Percentiles rank a stretch among this genome's conserved stretches.
Conservation (phyloP, 805 yeast species). For the Blastobotrys chiropterorum region DNA sequence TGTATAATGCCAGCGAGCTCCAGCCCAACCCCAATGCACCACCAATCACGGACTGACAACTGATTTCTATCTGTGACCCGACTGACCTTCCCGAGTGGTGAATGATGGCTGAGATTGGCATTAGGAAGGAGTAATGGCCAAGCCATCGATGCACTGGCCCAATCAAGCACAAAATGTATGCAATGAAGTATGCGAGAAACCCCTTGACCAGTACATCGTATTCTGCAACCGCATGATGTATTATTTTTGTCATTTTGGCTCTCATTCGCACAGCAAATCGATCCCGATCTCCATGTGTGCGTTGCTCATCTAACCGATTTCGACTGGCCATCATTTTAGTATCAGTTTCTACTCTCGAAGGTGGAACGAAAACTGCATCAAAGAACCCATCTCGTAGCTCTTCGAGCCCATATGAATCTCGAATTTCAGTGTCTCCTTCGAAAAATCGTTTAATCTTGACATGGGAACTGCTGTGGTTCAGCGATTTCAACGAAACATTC, state of each 20-base stretch:
- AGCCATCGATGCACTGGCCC: constrained; percentile 38
- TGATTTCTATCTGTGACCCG: constrained; percentile 44
- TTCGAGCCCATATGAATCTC: constrained; percentile 35
- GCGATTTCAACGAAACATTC: constrained; percentile 6
- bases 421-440: constrained; percentile 26
- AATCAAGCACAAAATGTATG: constrained; percentile 37
- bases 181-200: constrained; percentile 36
- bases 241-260: neutral
- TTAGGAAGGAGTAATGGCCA: constrained; percentile 36
- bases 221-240: neutral
- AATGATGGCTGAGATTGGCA: constrained; percentile 38
- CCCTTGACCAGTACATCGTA: constrained; percentile 26
- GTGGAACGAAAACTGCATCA: constrained; percentile 39
- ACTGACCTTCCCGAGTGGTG: constrained; percentile 44
- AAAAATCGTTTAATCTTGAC: constrained; percentile 9
- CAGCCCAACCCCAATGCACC: constrained; percentile 39
- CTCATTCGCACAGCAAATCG: neutral
- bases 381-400: constrained; percentile 46
- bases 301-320: neutral
- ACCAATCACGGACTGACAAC: constrained; percentile 37
- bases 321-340: neutral
- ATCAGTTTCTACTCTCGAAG: constrained; percentile 14
- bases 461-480: constrained; percentile 4
- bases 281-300: neutral
- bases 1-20: constrained; percentile 38